Base-by-base conservation (phyloP, 306 rosid species). In the Cicer chorassanicum region DNA sequence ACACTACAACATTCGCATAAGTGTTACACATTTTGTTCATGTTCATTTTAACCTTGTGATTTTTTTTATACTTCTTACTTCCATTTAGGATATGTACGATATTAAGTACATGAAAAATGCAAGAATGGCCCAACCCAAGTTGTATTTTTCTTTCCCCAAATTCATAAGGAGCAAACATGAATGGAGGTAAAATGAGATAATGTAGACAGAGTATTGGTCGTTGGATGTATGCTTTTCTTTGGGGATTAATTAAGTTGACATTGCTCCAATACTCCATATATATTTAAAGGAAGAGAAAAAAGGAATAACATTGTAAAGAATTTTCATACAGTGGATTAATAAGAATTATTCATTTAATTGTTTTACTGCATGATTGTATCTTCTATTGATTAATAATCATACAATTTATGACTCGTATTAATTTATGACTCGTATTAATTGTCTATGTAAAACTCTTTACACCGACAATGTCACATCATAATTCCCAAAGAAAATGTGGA, bases 61-160 rank as follows among this genome's bases (percentile, higher is more conserved):
- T 36, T 6, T 29, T 10, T 0, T 41, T 41, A 8, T 24, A 29
- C 34, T 40, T 0, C 7, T 36, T 15, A 10, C 21, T 24, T 70
- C 9, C 36, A 21, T 48, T 53, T 61, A 5, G n/a, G 12, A 44
- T 29, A 29, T 50, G 77, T 71, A 71, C 73, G 24, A 61, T 78
- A 4, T 29, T 74, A 51, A 21, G 43, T 60, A 29, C 65, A 59
- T 29, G 15, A 24, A 46, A 18, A 43, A 19, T 78, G 66, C 65
- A 60, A 69, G 65, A 78, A 53, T 70, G 72, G 57, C 77, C 57
- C 77, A 60, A 62, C 56, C 16, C 65, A 46, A 41, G 14, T 46
- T 60, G 70, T 60, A 61, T 29, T 46, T 61, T 29, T 39, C 49
- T 16, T 74, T 46, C 16, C 16, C 59, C 18, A 73, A 14, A 0